Base-by-base conservation (phyloP, 2,329 filamentous ascomycete species). In the Drechslerella dactyloides region DNA sequence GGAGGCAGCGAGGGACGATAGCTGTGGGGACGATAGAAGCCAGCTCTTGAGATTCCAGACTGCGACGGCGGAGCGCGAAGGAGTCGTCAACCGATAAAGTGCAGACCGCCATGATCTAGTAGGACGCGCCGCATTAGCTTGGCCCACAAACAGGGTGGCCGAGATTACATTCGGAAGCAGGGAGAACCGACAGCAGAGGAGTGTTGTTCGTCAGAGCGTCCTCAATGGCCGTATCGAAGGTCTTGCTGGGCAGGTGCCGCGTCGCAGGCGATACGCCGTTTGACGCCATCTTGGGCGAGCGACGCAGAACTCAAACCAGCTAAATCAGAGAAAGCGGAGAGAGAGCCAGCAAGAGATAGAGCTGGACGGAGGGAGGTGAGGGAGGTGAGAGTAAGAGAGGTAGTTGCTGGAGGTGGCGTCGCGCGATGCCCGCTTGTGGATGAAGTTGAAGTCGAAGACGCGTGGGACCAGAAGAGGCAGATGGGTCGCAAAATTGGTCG, bases 161-260 rank as follows among this genome's bases (percentile, higher is more conserved):
- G 46, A 56, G 57, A 37, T 51, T 68, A 55, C 48, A 52, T 37
- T 8, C 74, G 33, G n/a, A 56, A 23, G n/a, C 23, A 62, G 57
- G 44, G 69, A 65, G 64, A 73, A 84, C 88, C 79, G 84, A 96
- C 90, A 96, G 85, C 77, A 97, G 84, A 78, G 89, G 85, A 77
- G 86, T 85, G 80, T 93, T 88, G 81, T 91, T 90, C 77, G 86
- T 88, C 78, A 97, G 85, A 30, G 75, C 75, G 72, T 76, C 75
- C 27, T 76, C 75, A 23, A 77, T 64, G 21, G 60, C 68, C 24
- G 68, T 60, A 17, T 72, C 68, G 19, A 72, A 72, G 11, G 52
- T 42, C 44, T 66, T 72, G 68, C 56, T 65, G 8, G 55, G 51
- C 27, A 72, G n/a, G 11, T 72, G 55, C n/a, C 57, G 30, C 13